Conservation (phyloP, 345 rosid genomes). For the Ailanthus altissimus region DNA sequence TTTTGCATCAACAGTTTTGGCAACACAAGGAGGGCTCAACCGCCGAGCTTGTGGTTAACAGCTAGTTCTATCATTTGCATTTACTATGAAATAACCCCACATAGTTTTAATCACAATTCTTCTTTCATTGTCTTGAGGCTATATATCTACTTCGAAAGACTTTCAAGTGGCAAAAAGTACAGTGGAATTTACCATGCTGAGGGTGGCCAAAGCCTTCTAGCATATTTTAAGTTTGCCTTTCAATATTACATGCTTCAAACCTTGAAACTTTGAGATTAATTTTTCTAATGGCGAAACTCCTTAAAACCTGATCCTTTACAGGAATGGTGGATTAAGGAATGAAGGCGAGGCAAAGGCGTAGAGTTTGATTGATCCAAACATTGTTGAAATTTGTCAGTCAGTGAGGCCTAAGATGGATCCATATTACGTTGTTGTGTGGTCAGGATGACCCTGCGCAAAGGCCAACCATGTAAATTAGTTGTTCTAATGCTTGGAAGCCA, state of each 20-base stretch:
- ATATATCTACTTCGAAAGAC: background rate
- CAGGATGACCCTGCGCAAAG: slow-evolving; percentile 45
- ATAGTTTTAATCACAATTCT: background rate
- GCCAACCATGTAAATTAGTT: slow-evolving; percentile 45
- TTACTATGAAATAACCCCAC: background rate
- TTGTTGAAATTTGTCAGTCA: slow-evolving; percentile 14
- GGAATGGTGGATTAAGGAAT: slow-evolving; percentile 50
- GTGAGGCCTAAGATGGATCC: slow-evolving; percentile 45
- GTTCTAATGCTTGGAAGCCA: slow-evolving; percentile 51
- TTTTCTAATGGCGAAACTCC: background rate
- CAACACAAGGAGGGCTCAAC: no score
- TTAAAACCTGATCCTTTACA: slow-evolving; percentile 18
- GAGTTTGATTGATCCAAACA: slow-evolving; percentile 39
- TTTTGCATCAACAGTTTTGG: no score
- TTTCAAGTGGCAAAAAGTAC: slow-evolving; percentile 43
- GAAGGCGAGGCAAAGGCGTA: slow-evolving; percentile 31
- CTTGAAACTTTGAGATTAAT: background rate
- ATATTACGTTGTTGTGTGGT: slow-evolving; percentile 46
- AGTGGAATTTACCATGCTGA: slow-evolving; percentile 31
- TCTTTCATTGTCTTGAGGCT: background rate
- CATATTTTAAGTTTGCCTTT: slow-evolving; percentile 34
- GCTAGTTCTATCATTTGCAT: slow-evolving; percentile 15
- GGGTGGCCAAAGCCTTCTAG: slow-evolving; percentile 33
- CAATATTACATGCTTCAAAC: background rate
- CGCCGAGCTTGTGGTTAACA: background rate